phyloP scores from a whole-genome alignment of 306 rosid genomes.

The Corylus heterophylla region DNA sequence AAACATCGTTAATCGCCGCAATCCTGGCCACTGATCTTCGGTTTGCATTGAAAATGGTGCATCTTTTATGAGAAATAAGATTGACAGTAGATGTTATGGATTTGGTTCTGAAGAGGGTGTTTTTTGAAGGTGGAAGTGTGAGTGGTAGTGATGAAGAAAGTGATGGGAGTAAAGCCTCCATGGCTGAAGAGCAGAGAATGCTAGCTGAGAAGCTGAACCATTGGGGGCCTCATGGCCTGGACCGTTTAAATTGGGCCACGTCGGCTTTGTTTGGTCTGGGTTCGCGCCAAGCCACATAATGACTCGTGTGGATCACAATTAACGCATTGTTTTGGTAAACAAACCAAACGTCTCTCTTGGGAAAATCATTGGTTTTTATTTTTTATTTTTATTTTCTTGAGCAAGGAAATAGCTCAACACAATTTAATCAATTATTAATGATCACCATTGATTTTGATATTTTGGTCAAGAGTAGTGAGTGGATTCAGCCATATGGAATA shows the following conservation, averaged over 20 bases:
- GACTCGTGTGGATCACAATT: neutral
- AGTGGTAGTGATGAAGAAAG: neutral
- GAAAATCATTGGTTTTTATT: neutral
- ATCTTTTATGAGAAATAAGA: neutral
- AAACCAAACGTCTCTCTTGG: no score
- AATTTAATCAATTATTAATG: neutral
- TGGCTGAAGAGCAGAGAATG: neutral
- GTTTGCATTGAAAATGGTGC: conserved; percentile 6
- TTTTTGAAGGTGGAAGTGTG: conserved; percentile 6
- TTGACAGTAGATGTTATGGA: neutral
- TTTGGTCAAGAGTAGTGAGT: no score
- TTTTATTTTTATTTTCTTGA: no score
- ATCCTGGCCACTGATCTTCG: conserved; percentile 21
- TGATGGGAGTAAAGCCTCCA: conserved; percentile 47
- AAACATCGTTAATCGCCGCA: conserved; percentile 26
- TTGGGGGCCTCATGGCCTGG: neutral
- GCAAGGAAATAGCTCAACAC: neutral
- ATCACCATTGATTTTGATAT: no score
- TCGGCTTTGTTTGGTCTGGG: conserved; percentile 21
- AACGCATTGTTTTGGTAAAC: no score
- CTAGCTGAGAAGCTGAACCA: neutral
- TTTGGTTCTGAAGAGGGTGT: conserved; percentile 15
- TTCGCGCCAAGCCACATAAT: conserved; percentile 32
- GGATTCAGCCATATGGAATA: no score
- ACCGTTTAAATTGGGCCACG: conserved; percentile 38